These are phyloP conservation scores for Debaryomyces sp. DNA, from an alignment of 1,139 yeast genomes.

Conservation along the genomic window DNA sequence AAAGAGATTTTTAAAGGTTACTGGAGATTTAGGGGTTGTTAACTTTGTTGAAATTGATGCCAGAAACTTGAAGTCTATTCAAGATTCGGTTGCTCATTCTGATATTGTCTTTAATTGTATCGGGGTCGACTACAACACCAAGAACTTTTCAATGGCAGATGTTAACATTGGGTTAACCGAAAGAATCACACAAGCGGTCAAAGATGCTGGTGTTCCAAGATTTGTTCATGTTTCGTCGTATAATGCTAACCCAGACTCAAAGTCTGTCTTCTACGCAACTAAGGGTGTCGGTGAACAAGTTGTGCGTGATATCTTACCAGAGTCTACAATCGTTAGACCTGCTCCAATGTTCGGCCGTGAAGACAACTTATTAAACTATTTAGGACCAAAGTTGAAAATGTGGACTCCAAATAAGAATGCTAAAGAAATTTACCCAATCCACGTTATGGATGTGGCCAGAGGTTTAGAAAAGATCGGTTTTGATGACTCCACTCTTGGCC, in stretches of 20 bases:
- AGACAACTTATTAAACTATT: conserved; percentile 68
- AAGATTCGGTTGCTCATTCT: conserved; percentile 77
- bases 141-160: conserved; percentile 81
- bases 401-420: conserved; percentile 68
- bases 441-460: conserved; percentile 75
- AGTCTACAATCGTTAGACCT: conserved; percentile 84
- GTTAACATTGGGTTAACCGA: conserved; percentile 78
- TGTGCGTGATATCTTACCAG: conserved; percentile 69
- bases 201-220: conserved; percentile 75
- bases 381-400: conserved; percentile 58
- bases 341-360: conserved; percentile 80
- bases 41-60: conserved; percentile 83
- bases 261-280: conserved; percentile 74
- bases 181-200: conserved; percentile 75
- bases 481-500: conserved; percentile 80
- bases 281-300: conserved; percentile 79
- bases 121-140: conserved; percentile 78
- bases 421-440: conserved; percentile 72
- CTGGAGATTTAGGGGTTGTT: conserved; percentile 88
- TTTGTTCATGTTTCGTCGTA: conserved; percentile 79
- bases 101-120: conserved; percentile 82
- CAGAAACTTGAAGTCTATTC: conserved; percentile 74
- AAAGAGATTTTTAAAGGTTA: conserved; percentile 76
- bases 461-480: conserved; percentile 79
- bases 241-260: conserved; percentile 71